Evolutionary conservation across 768 basidiomycete genomes (phyloP).

Genomic region (Lentinula sp.): DNA sequence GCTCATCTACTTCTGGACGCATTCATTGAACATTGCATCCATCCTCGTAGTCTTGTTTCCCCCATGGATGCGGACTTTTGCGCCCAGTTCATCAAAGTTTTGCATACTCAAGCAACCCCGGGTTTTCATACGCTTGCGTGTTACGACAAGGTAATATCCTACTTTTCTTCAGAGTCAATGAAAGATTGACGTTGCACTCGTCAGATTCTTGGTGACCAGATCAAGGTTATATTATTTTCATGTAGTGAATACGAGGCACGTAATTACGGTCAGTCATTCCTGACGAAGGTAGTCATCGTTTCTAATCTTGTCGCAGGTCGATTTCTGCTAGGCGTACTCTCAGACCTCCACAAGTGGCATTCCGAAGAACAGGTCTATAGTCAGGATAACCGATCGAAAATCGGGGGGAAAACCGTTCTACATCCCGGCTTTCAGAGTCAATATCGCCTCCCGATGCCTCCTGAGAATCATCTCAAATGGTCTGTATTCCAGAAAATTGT

Average conservation of each 20-base stretch:
- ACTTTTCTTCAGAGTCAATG: neutral
- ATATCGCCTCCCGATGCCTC: constrained; percentile 32
- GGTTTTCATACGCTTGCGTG: constrained; percentile 82
- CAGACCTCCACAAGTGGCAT: constrained; percentile 77
- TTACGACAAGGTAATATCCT: constrained; percentile 65
- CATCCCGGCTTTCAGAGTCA: constrained; percentile 68
- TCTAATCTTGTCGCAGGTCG: constrained; percentile 49
- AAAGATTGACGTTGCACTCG: neutral
- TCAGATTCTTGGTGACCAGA: constrained; percentile 79
- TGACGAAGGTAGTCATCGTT: neutral
- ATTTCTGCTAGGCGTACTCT: constrained; percentile 75
- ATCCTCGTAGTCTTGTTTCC: constrained; percentile 87
- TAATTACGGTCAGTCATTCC: constrained; percentile 65
- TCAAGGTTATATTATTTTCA: constrained; percentile 81
- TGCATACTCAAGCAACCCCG: constrained; percentile 85
- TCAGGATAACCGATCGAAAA: constrained; percentile 64
- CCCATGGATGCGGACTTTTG: constrained; percentile 97
- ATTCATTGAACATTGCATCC: constrained; percentile 86
- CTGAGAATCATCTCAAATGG: constrained; percentile 58
- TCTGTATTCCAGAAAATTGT: constrained; percentile 60
- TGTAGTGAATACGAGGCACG: constrained; percentile 95
- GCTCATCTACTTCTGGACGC: constrained; percentile 17
- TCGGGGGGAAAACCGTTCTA: constrained; percentile 49
- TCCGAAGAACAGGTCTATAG: constrained; percentile 65
- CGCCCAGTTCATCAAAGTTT: constrained; percentile 80